Base-by-base conservation (phyloP, 805 yeast species). In the Pichia cabralensis region DNA sequence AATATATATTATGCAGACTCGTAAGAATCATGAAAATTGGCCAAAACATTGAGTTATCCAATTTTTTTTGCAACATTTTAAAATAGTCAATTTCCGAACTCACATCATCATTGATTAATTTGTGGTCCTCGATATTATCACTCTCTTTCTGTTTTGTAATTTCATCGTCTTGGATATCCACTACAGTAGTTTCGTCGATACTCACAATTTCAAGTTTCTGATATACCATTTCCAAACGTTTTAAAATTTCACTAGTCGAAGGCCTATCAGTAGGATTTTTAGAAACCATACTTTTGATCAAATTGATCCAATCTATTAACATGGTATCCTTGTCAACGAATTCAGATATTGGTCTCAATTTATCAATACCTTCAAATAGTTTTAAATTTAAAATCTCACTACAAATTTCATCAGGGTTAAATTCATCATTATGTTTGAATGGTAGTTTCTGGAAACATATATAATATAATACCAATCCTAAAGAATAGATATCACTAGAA, bases 381-480 rank as follows among this genome's bases (percentile, higher is more conserved):
- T 39, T 27, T 26, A 27, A 30, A 11, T 36, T 34, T 17, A 38
- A 14, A 8, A 58, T 60, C 27, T 58, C 58, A 5, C 40, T 25
- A 28, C 44, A 43, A 4, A 58, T 47, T 5, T 26, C 34, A 3
- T 25, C 35, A n/a, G 52, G 53, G 11, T 43, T 47, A 5, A 42
- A 39, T n/a, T n/a, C n/a, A 2, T 58, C 42, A 3, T 46, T 48
- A 8, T 34, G 13, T 3, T 18, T 13, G 46, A 72, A 85, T 0
- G 96, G 96, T 26, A 85, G 59, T 23, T 55, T 58, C 0, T 84
- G 81, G 51, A 77, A 80, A 42, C 92, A 76, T 33, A 85, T 52
- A 50, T 70, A 83, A 50, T 80, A 76, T 35, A 83, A 55, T n/a
- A 84, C 79, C 75, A 86, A 69, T 0, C 96, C 96, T 23, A 86